Evolutionary conservation across 129 eudicot genomes (phyloP).

Genomic region (Apium graveolens): DNA sequence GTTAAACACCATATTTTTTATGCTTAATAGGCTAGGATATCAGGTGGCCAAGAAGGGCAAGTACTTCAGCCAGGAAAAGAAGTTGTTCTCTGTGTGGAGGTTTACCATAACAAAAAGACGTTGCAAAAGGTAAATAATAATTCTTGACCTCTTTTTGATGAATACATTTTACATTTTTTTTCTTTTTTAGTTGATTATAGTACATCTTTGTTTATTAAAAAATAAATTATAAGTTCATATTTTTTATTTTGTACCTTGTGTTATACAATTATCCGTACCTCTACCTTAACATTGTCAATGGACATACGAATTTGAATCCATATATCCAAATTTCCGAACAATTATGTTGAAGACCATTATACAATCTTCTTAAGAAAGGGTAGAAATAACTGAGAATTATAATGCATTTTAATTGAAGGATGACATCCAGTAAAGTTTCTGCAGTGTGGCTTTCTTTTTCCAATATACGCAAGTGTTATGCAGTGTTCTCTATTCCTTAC

Average conservation of each 20-base stretch:
- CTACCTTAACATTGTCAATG: background rate
- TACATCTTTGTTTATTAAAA: background rate
- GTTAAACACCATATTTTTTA: constrained; percentile 14
- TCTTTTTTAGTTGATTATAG: background rate
- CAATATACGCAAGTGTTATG: background rate
- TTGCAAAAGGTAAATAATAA: constrained; percentile 41
- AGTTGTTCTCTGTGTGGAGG: constrained; percentile 61
- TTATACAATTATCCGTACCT: background rate
- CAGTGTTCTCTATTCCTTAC: background rate
- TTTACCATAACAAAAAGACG: constrained; percentile 39
- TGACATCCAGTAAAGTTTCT: background rate
- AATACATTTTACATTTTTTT: background rate
- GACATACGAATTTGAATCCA: background rate
- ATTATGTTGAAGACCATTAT: background rate
- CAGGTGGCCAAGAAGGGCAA: constrained; percentile 38
- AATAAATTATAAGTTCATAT: too few relatives aligned
- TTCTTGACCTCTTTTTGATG: background rate
- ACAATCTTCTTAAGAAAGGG: background rate
- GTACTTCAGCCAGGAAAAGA: constrained; percentile 57
- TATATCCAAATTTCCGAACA: background rate
- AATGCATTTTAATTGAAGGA: background rate
- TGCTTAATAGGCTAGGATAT: constrained; percentile 38
- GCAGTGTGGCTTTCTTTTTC: background rate
- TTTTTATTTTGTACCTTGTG: too few relatives aligned
- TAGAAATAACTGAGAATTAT: background rate